Percentiles rank a stretch among this genome's conserved stretches.
Evolutionary conservation across 805 yeast species (phyloP).

Genomic region (Metschnikowia sp.): DNA sequence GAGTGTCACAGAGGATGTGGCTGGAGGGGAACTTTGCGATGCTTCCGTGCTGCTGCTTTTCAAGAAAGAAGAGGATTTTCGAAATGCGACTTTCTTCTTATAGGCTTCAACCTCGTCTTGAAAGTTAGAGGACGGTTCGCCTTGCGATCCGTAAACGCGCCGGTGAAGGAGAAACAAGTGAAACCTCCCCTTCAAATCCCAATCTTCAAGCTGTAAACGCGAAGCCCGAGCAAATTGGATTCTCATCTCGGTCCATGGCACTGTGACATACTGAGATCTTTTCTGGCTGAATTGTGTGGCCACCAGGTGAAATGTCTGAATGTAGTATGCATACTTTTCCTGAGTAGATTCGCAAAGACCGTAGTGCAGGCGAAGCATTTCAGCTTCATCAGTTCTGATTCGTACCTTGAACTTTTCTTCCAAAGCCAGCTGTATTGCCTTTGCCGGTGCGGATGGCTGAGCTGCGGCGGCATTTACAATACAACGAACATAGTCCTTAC

Average conservation of each 20-base stretch:
- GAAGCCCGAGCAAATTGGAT: conserved; percentile 9
- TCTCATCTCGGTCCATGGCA: conserved; percentile 17
- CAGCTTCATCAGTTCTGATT: conserved; percentile 12
- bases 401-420: conserved; percentile 4
- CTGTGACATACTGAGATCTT: conserved; percentile 8
- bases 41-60: not conserved
- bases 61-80: not conserved
- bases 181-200: conserved; percentile 18
- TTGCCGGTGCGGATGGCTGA: not conserved
- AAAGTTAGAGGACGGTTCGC: conserved; percentile 16
- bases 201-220: conserved; percentile 10
- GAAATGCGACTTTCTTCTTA: conserved; percentile 1
- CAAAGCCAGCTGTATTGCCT: conserved; percentile 11
- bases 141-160: conserved; percentile 13
- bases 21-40: not conserved
- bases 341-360: conserved; percentile 9
- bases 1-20: no score
- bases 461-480: conserved; percentile 11
- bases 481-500: conserved; percentile 12
- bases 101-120: conserved; percentile 9
- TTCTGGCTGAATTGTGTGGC: conserved; percentile 9
- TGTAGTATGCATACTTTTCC: conserved; percentile 11
- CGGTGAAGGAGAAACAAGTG: conserved; percentile 14
- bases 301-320: conserved; percentile 13
- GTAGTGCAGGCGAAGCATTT: conserved; percentile 16